Conservation (phyloP, 2,329 filamentous ascomycete species). For the Nothopassalora personata region DNA sequence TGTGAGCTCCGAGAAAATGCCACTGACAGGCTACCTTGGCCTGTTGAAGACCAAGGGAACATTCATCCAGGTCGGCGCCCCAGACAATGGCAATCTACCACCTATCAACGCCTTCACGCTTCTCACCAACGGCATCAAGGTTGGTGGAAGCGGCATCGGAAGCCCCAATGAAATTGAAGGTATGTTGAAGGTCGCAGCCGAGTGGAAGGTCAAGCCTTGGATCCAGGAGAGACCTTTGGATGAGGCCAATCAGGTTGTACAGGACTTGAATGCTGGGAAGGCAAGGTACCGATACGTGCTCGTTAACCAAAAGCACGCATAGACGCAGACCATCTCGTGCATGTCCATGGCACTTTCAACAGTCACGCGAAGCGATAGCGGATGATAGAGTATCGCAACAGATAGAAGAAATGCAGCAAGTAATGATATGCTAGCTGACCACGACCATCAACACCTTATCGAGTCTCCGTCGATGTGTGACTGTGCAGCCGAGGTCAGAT, state of each 20-base stretch:
- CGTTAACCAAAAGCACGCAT: slow-evolving; percentile 25
- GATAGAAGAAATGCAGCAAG: too few species aligned
- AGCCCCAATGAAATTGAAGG: slow-evolving; percentile 53
- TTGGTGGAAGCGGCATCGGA: slow-evolving; percentile 45
- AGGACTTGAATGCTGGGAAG: slow-evolving; percentile 54
- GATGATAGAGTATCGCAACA: too few species aligned
- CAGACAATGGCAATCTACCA: slow-evolving; percentile 52
- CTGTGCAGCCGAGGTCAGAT: too few species aligned
- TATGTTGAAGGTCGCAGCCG: slow-evolving; percentile 56
- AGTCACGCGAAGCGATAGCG: too few species aligned
- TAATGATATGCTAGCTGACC: too few species aligned
- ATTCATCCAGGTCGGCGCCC: slow-evolving; percentile 62
- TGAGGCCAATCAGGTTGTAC: slow-evolving; percentile 53
- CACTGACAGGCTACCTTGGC: slow-evolving; percentile 55
- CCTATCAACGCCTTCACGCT: slow-evolving; percentile 53
- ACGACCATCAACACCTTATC: too few species aligned
- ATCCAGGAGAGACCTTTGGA: slow-evolving; percentile 57
- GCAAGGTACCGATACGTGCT: slow-evolving; percentile 37
- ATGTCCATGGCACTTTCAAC: too few species aligned
- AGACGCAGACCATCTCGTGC: neutral
- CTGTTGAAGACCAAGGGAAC: slow-evolving; percentile 55
- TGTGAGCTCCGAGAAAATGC: slow-evolving; percentile 57
- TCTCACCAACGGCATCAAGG: slow-evolving; percentile 49
- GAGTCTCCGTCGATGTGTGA: too few species aligned
- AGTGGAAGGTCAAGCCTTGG: slow-evolving; percentile 55